Evolutionary conservation across 1,284 basidiomycete species (phyloP).

Genomic region (Takashimella koratensis): DNA sequence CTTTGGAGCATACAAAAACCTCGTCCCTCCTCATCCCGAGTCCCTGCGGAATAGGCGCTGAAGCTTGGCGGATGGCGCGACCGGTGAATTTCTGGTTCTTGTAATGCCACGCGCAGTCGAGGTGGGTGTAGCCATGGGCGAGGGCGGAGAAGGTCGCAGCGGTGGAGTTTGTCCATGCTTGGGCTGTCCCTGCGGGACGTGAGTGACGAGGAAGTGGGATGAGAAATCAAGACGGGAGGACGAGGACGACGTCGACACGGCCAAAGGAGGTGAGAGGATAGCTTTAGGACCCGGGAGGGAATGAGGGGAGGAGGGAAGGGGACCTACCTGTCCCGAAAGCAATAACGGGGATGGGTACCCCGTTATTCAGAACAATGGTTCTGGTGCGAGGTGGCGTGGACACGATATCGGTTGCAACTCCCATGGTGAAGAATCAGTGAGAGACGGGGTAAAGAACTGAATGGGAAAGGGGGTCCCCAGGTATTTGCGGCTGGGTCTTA

Average conservation of each 20-base stretch:
- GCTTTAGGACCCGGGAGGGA: too few species aligned
- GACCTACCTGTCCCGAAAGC: conserved; percentile 20
- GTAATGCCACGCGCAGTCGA: conserved; percentile 24
- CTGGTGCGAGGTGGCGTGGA: not conserved
- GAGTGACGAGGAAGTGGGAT: not conserved
- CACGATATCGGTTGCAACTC: too few species aligned
- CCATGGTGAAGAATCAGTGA: too few species aligned
- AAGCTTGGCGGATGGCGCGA: conserved; percentile 4
- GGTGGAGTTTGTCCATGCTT: conserved; percentile 11
- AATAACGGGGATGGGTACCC: conserved; percentile 9
- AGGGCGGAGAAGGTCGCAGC: conserved; percentile 11
- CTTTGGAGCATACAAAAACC: conserved; percentile 12
- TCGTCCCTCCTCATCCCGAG: conserved; percentile 8
- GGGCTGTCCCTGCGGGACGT: conserved; percentile 10
- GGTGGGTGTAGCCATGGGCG: conserved; percentile 8
- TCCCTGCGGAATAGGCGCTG: too few species aligned
- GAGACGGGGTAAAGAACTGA: too few species aligned
- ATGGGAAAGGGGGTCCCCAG: too few species aligned
- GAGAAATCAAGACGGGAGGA: too few species aligned
- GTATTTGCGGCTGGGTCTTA: too few species aligned
- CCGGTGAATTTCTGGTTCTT: conserved; percentile 19
- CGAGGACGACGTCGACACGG: too few species aligned
- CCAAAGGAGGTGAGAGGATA: too few species aligned
- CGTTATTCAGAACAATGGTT: conserved; percentile 16
- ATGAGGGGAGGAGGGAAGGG: not conserved